These are phyloP conservation scores for Pyrenochaeta sp. DNA, from an alignment of 2,329 filamentous ascomycete genomes.

Conservation along the genomic window DNA sequence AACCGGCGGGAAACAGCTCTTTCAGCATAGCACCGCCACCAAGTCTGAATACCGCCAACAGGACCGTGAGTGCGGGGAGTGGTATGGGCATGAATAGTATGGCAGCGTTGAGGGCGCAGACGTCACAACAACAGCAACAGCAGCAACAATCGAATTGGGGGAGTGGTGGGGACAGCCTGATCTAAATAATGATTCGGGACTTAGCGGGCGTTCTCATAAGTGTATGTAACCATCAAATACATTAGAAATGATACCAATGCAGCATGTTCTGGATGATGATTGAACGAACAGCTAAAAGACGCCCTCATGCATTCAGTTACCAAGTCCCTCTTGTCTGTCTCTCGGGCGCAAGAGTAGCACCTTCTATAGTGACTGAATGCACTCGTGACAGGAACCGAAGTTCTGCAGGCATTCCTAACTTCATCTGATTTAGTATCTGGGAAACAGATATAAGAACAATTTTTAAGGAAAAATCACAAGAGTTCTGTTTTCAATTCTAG, in stretches of 20 bases:
- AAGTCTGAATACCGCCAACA: slow-evolving; percentile 16
- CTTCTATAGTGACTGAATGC: no score
- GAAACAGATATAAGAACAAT: no score
- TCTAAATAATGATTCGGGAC: slow-evolving; percentile 17
- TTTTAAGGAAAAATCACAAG: no score
- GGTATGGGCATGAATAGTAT: slow-evolving; percentile 39
- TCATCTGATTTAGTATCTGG: no score
- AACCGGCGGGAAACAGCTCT: slow-evolving; percentile 16
- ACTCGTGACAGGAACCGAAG: no score
- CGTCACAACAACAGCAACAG: slow-evolving; percentile 30
- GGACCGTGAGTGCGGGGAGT: slow-evolving; percentile 30
- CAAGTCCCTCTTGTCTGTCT: no score
- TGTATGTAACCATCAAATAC: neutral
- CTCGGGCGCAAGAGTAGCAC: no score
- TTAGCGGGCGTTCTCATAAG: neutral
- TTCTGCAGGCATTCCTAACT: no score
- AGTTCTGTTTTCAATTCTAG: no score
- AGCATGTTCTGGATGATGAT: no score
- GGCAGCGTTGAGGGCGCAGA: slow-evolving; percentile 33
- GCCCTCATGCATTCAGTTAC: no score
- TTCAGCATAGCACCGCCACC: slow-evolving; percentile 41
- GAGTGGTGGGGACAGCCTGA: slow-evolving; percentile 37
- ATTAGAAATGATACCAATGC: neutral
- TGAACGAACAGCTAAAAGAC: no score
- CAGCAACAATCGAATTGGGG: slow-evolving; percentile 29